Conservation (phyloP, 371 early-diverging fungal species). For the Apophysomyces sp. region DNA sequence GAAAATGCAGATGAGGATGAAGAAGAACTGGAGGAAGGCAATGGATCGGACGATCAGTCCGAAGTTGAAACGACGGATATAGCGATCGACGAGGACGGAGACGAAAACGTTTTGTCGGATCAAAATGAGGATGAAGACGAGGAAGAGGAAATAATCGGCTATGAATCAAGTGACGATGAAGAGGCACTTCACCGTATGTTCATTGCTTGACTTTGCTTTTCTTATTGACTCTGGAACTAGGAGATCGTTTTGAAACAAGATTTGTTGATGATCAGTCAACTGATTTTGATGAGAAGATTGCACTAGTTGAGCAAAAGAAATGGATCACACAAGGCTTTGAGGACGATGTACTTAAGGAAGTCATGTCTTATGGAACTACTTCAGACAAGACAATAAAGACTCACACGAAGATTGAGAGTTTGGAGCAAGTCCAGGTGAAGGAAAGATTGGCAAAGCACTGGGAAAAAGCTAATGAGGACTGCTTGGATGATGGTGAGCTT, state of each 20-base stretch:
- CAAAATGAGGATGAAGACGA: conserved; percentile 20
- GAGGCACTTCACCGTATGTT: conserved; percentile 25
- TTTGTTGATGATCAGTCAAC: conserved; percentile 50
- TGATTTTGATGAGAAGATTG: conserved; percentile 44
- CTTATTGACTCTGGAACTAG: not conserved
- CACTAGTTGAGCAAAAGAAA: conserved; percentile 50
- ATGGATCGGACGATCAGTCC: conserved; percentile 9
- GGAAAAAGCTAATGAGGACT: conserved; percentile 29
- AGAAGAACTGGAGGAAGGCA: conserved; percentile 20
- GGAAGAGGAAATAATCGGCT: conserved; percentile 22
- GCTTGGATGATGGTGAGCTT: conserved; percentile 14
- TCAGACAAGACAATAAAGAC: conserved; percentile 28
- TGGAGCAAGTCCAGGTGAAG: conserved; percentile 29
- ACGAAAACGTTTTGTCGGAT: conserved; percentile 16
- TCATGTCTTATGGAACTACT: conserved; percentile 32
- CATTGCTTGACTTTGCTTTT: not conserved
- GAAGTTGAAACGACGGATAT: conserved; percentile 10
- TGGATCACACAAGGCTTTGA: conserved; percentile 39
- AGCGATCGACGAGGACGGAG: not conserved
- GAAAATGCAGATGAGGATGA: conserved; percentile 31
- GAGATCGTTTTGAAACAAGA: conserved; percentile 27
- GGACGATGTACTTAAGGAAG: conserved; percentile 45
- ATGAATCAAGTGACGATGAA: conserved; percentile 41
- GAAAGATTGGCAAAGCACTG: conserved; percentile 34
- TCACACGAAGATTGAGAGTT: conserved; percentile 20